These are phyloP conservation scores for Boletus sp. DNA, from an alignment of 768 basidiomycete genomes.

Conservation along the genomic window DNA sequence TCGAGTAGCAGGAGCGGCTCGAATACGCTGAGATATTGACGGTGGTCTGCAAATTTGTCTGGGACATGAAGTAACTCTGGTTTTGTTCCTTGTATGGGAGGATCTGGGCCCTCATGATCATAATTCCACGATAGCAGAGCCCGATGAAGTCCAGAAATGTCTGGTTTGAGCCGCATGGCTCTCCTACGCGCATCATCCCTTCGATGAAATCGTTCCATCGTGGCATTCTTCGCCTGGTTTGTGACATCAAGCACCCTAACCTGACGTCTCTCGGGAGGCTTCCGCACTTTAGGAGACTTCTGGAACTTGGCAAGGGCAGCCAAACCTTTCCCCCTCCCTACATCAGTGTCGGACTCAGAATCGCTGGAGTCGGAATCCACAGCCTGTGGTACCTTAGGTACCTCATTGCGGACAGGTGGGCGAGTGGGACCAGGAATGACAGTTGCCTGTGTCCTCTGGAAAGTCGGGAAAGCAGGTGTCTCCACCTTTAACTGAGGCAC, in stretches of 20 bases:
- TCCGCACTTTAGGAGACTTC: constrained; percentile 57
- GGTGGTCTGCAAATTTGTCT: constrained; percentile 57
- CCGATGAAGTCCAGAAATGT: constrained; percentile 75
- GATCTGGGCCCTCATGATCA: constrained; percentile 57
- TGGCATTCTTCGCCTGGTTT: constrained; percentile 38
- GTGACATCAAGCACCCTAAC: constrained; percentile 61
- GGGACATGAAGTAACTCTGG: constrained; percentile 48
- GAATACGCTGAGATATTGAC: constrained; percentile 71
- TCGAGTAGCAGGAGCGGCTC: constrained; percentile 85
- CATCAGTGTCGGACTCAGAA: constrained; percentile 46
- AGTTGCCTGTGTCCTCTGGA: constrained; percentile 35
- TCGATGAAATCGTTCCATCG: constrained; percentile 49
- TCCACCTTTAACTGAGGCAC: constrained; percentile 34
- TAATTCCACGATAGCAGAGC: constrained; percentile 86
- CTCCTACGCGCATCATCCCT: constrained; percentile 59
- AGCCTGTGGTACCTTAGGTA: constrained; percentile 2
- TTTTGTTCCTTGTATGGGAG: constrained; percentile 46
- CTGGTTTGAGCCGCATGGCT: constrained; percentile 73
- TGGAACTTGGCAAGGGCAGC: constrained; percentile 57
- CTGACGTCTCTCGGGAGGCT: constrained; percentile 55
- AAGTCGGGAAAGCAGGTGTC: constrained; percentile 41
- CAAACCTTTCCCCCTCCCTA: constrained; percentile 41
- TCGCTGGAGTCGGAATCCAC: constrained; percentile 41
- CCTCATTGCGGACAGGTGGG: constrained; percentile 15
- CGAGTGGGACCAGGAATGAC: constrained; percentile 34